Evolutionary conservation across 2,329 filamentous ascomycete genomes (phyloP).

Genomic region (Nemania serpens): DNA sequence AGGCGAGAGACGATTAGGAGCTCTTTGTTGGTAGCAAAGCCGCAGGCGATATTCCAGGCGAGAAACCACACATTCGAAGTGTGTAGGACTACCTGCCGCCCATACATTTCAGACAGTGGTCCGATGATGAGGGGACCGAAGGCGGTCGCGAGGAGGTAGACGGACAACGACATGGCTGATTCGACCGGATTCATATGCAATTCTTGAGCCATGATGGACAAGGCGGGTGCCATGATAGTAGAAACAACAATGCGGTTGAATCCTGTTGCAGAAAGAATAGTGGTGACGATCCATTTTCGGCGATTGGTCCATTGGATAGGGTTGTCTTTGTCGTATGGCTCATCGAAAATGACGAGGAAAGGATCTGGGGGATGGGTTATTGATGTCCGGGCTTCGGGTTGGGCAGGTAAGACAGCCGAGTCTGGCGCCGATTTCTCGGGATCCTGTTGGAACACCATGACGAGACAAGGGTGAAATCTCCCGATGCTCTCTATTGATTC

Average conservation of each 20-base stretch:
- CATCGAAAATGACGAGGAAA: constrained; percentile 24
- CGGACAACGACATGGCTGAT: constrained; percentile 53
- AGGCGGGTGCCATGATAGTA: constrained; percentile 56
- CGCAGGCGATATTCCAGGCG: constrained; percentile 53
- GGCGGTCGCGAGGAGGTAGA: constrained; percentile 48
- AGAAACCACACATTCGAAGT: constrained; percentile 55
- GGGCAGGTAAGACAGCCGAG: background rate
- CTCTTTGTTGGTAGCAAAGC: constrained; percentile 46
- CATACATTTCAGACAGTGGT: constrained; percentile 53
- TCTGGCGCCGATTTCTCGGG: background rate
- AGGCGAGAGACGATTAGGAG: constrained; percentile 52
- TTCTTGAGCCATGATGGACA: constrained; percentile 55
- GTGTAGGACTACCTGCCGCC: constrained; percentile 49
- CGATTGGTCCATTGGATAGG: constrained; percentile 46
- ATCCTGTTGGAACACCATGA: background rate
- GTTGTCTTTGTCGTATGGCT: constrained; percentile 39
- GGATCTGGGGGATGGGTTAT: constrained; percentile 3
- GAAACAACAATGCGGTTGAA: constrained; percentile 58
- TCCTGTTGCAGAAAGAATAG: constrained; percentile 53
- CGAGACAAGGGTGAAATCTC: too few species aligned
- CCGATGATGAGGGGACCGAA: constrained; percentile 51
- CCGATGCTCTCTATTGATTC: too few species aligned
- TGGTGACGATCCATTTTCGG: constrained; percentile 55
- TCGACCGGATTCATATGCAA: constrained; percentile 54
- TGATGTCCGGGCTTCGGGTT: background rate